Conservation (phyloP, 164 flowering plant genomes). For the Buxus sempervirens region DNA sequence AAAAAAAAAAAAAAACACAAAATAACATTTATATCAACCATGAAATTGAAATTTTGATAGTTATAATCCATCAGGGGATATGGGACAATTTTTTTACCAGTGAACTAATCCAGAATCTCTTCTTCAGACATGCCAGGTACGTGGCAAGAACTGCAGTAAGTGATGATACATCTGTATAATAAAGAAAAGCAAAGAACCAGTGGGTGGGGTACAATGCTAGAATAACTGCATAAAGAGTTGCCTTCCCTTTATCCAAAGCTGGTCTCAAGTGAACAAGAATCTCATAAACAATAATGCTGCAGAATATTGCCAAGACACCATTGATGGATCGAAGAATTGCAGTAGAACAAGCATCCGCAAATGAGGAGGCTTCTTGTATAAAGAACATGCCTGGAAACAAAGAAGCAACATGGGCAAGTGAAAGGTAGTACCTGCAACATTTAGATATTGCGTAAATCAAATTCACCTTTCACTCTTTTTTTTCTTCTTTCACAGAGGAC, state of each 20-base stretch:
- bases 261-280: constrained; percentile 62
- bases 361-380: constrained; percentile 32
- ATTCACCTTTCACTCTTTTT: neutral
- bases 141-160: constrained; percentile 73
- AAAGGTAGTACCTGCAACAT: constrained; percentile 89
- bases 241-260: constrained; percentile 47
- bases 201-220: constrained; percentile 79
- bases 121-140: constrained; percentile 75
- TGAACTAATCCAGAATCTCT: constrained; percentile 60
- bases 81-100: constrained; percentile 53
- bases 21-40: neutral
- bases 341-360: constrained; percentile 56
- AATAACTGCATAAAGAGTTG: constrained; percentile 56
- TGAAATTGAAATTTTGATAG: too few species aligned
- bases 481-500: neutral
- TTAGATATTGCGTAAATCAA: constrained; percentile 24
- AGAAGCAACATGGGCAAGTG: constrained; percentile 83
- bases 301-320: constrained; percentile 62
- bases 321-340: constrained; percentile 71
- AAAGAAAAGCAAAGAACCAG: constrained; percentile 92
- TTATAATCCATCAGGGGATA: too few species aligned
- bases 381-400: constrained; percentile 65
- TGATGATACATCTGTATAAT: constrained; percentile 94
- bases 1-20: neutral
- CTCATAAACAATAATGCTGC: constrained; percentile 67